Evolutionary conservation across 192 early-diverging fungal genomes (phyloP).

Genomic region (Entomortierella chlamydospora): DNA sequence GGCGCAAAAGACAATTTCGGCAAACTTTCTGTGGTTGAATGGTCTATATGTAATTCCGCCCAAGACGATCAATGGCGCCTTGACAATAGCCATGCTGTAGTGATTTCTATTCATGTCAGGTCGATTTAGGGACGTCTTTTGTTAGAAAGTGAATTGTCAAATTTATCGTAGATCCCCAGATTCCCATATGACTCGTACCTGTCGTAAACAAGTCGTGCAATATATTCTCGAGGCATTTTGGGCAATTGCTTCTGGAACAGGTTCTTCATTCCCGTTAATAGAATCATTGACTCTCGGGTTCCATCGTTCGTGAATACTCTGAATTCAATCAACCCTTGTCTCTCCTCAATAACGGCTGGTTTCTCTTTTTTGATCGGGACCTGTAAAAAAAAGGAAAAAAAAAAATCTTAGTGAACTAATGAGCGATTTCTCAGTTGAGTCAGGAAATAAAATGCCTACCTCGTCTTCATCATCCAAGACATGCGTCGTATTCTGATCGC

Average conservation of each 20-base stretch:
- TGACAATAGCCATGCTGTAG: conserved; percentile 82
- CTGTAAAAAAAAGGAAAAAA: conserved; percentile 2
- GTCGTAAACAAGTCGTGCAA: conserved; percentile 95
- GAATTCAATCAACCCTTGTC: conserved; percentile 73
- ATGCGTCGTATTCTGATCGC: conserved; percentile 36
- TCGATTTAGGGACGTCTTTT: not conserved
- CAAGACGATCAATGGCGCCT: conserved; percentile 72
- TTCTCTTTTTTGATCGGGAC: conserved; percentile 62
- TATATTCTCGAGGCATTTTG: conserved; percentile 99
- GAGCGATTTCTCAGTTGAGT: not conserved
- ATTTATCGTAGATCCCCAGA: not conserved
- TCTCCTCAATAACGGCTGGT: conserved; percentile 73
- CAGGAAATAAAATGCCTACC: conserved; percentile 7
- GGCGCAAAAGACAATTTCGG: conserved; percentile 99
- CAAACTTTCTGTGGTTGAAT: conserved; percentile 89
- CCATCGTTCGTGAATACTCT: conserved; percentile 88
- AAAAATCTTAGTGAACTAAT: not conserved
- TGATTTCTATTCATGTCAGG: conserved; percentile 72
- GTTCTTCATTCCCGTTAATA: conserved; percentile 94
- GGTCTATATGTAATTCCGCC: conserved; percentile 97
- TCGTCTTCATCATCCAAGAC: conserved; percentile 53
- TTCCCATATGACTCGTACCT: conserved; percentile 55
- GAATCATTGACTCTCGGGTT: conserved; percentile 81
- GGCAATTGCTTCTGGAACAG: conserved; percentile 98
- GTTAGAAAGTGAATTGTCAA: not conserved